Evolutionary conservation across 1,284 basidiomycete species (phyloP).

Genomic region (Cutaneotrichosporon cavernicola): DNA sequence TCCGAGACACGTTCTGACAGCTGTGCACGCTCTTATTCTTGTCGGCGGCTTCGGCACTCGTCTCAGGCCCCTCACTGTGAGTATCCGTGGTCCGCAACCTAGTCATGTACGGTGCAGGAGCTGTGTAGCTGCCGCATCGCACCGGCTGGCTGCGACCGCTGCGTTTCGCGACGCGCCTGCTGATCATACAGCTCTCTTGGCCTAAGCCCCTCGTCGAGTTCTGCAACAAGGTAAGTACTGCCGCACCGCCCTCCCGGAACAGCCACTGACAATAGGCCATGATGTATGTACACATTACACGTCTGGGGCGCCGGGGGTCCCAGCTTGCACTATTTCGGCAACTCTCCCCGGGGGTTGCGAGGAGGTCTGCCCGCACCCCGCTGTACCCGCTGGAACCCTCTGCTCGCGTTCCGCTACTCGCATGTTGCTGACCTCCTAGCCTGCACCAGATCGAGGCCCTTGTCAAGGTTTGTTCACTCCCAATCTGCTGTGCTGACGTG

Average conservation of each 20-base stretch:
- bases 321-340: background rate
- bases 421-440: conserved; percentile 31
- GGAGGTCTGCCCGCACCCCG: background rate
- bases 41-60: conserved; percentile 58
- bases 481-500: conserved; percentile 11
- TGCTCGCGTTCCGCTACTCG: background rate
- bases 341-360: background rate
- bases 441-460: conserved; percentile 59
- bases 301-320: background rate
- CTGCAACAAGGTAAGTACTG: conserved; percentile 55
- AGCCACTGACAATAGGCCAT: conserved; percentile 41
- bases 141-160: background rate
- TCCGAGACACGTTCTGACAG: conserved; percentile 14
- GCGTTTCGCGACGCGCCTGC: background rate
- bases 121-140: conserved; percentile 3
- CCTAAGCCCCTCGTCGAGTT: conserved; percentile 60
- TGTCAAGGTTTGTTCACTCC: conserved; percentile 53
- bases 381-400: background rate
- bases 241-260: conserved; percentile 35
- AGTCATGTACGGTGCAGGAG: background rate
- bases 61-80: conserved; percentile 58
- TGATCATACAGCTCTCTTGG: conserved; percentile 43
- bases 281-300: conserved; percentile 42
- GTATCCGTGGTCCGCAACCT: conserved; percentile 27
- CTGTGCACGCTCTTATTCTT: conserved; percentile 53